Evolutionary conservation across 2,329 filamentous ascomycete genomes (phyloP).

Genomic region (Plenodomus tracheiphilus): DNA sequence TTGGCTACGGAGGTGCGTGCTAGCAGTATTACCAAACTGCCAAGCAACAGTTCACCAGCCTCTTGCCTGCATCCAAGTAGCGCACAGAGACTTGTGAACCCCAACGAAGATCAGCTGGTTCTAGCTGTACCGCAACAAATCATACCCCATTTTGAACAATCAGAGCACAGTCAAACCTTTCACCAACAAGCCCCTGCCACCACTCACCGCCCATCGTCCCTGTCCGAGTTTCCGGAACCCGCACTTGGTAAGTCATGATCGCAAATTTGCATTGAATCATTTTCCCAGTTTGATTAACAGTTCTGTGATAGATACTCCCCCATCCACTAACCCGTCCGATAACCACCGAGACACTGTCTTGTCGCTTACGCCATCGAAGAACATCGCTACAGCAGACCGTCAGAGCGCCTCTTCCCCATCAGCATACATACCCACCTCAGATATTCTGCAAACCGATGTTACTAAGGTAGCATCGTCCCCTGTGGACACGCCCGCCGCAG

Average conservation of each 20-base stretch:
- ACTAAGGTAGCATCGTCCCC: not conserved
- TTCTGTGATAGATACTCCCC: not conserved
- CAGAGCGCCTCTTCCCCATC: not conserved
- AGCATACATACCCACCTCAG: too few relatives aligned
- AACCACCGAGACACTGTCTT: not conserved
- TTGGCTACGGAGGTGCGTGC: not conserved
- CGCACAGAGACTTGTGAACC: not conserved
- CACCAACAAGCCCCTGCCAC: not conserved
- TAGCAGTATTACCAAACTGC: not conserved
- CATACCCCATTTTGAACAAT: not conserved
- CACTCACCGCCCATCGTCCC: not conserved
- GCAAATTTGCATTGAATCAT: not conserved
- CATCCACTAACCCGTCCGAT: not conserved
- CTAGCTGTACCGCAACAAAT: not conserved
- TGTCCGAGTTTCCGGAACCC: not conserved
- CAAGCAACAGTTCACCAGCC: not conserved
- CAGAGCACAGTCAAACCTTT: not conserved
- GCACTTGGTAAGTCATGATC: not conserved
- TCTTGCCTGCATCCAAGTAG: too few relatives aligned
- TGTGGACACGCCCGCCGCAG: not conserved
- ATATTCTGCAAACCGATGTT: not conserved
- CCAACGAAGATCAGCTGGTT: not conserved
- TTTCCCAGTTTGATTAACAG: not conserved
- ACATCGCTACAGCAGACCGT: not conserved
- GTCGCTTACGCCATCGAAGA: not conserved